Evolutionary conservation across 1,284 basidiomycete species (phyloP).

Genomic region (Naganishia liquefaciens): DNA sequence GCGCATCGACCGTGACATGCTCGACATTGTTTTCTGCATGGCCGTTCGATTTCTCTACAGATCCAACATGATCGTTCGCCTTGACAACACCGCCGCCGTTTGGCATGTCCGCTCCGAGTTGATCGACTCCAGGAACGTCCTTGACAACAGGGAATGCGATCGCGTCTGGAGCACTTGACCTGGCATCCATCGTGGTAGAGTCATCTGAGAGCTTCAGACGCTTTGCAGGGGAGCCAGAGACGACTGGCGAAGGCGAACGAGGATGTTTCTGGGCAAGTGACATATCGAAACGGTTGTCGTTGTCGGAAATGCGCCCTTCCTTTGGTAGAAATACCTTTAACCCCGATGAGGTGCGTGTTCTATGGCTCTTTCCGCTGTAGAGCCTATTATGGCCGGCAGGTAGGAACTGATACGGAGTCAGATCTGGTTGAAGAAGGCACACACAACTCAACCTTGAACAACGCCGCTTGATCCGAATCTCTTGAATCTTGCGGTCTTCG

Average conservation of each 20-base stretch:
- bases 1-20: no score
- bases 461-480: no score
- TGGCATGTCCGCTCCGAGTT: conserved; percentile 34
- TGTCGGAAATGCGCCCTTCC: background rate
- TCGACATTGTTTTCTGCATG: conserved; percentile 7
- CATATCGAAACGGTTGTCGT: background rate
- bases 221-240: conserved; percentile 44
- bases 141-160: conserved; percentile 14
- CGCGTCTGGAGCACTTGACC: background rate
- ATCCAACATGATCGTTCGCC: conserved; percentile 26
- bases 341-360: no score
- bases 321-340: no score
- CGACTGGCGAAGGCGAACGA: conserved; percentile 29
- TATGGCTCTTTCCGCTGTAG: no score
- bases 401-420: no score
- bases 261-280: conserved; percentile 24
- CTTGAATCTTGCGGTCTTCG: no score
- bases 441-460: no score
- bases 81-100: conserved; percentile 31
- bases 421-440: no score
- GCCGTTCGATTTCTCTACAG: conserved; percentile 30
- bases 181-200: background rate
- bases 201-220: conserved; percentile 39
- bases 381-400: no score
- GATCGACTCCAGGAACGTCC: conserved; percentile 34